These are phyloP conservation scores for Leccinum rimulosum DNA, from an alignment of 768 basidiomycete genomes.

Conservation along the genomic window DNA sequence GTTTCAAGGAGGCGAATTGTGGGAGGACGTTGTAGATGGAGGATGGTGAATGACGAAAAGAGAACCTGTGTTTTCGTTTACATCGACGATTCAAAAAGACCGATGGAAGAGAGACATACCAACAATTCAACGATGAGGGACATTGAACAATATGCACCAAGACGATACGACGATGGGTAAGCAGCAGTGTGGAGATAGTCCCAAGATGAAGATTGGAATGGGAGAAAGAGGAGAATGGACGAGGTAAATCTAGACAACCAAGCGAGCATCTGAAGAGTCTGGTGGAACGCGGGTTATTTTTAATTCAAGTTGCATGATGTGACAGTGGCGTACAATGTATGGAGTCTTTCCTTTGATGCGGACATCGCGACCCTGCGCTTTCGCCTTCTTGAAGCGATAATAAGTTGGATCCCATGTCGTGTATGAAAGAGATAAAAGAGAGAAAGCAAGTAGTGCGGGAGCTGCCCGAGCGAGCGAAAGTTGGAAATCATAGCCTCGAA, in stretches of 20 bases:
- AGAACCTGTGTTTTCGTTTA: conserved; percentile 46
- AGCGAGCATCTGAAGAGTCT: conserved; percentile 58
- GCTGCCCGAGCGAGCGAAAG: conserved; percentile 20
- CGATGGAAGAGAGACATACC: conserved; percentile 38
- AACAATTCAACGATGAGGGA: conserved; percentile 50
- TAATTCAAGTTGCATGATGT: neutral
- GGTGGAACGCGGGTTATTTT: conserved; percentile 4
- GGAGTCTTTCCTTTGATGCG: conserved; percentile 59
- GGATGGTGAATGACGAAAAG: conserved; percentile 47
- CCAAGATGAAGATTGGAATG: conserved; percentile 39
- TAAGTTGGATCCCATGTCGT: conserved; percentile 88
- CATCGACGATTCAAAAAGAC: neutral
- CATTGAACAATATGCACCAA: conserved; percentile 46
- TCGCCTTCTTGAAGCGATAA: conserved; percentile 51
- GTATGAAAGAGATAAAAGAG: conserved; percentile 67
- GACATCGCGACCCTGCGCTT: conserved; percentile 69
- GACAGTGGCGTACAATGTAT: conserved; percentile 53
- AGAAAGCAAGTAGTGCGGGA: conserved; percentile 49
- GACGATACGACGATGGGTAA: conserved; percentile 34
- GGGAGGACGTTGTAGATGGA: conserved; percentile 69
- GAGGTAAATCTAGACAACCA: conserved; percentile 61
- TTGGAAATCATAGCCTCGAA: conserved; percentile 23
- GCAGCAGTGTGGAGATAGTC: conserved; percentile 38
- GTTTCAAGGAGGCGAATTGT: conserved; percentile 67
- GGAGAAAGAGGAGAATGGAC: conserved; percentile 42